Percentiles rank a stretch among this genome's conserved stretches.
Conservation (phyloP, 2,329 filamentous ascomycete species). For the Capronia americana region DNA sequence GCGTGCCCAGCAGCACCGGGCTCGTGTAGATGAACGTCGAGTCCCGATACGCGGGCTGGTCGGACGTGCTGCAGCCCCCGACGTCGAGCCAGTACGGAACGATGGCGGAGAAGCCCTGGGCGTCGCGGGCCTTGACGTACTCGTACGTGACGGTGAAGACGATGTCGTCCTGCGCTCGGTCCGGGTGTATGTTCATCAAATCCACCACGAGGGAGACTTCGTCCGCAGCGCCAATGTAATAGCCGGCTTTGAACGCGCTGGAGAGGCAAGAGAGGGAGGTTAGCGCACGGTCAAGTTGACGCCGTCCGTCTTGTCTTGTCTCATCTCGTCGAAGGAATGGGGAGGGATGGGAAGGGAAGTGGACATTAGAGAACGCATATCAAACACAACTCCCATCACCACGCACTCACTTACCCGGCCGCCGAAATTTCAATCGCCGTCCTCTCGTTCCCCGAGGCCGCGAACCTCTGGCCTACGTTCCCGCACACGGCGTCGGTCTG, state of each 20-base stretch:
- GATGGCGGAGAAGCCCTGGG: constrained; percentile 7
- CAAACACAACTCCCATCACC: not conserved
- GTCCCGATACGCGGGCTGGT: constrained; percentile 18
- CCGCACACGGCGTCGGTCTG: constrained; percentile 17
- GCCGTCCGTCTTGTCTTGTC: not conserved
- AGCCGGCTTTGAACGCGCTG: constrained; percentile 15
- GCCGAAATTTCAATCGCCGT: constrained; percentile 18
- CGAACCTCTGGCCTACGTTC: constrained; percentile 17
- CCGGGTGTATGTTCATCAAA: constrained; percentile 27
- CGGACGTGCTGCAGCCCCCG: constrained; percentile 19
- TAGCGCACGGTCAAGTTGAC: not conserved
- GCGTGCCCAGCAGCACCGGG: not conserved
- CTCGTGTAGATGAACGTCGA: constrained; percentile 23
- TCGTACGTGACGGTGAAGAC: constrained; percentile 29
- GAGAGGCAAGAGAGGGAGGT: not conserved
- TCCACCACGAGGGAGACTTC: constrained; percentile 21
- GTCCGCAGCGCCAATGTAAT: constrained; percentile 23
- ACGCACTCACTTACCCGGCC: constrained; percentile 1
- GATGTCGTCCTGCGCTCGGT: constrained; percentile 17
- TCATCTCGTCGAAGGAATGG: not conserved
- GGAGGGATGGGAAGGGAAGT: not conserved
- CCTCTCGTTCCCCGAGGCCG: constrained; percentile 20
- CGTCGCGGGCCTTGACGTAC: constrained; percentile 8
- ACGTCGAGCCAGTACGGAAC: constrained; percentile 27
- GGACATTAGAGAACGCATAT: not conserved